These are phyloP conservation scores for Cladophialophora exuberans DNA, from an alignment of 2,329 filamentous ascomycete genomes.

Conservation along the genomic window DNA sequence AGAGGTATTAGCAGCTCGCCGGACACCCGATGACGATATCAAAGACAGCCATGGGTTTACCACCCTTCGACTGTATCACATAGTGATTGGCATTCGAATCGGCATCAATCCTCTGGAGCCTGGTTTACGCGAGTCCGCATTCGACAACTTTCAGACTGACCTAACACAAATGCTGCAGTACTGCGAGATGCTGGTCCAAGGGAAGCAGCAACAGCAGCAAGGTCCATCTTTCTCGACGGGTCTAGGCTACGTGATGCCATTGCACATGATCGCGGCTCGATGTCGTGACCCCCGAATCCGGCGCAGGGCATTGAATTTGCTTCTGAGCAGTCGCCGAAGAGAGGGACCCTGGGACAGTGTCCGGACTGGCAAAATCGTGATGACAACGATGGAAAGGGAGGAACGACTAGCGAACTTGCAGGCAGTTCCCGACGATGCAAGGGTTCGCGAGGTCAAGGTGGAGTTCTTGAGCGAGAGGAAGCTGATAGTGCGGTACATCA, in stretches of 20 bases:
- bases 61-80: constrained; percentile 18
- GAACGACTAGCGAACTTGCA: not conserved
- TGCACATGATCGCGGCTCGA: constrained; percentile 68
- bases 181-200: constrained; percentile 10
- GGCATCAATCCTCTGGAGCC: constrained; percentile 8
- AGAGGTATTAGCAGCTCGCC: constrained; percentile 7
- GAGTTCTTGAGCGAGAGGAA: constrained; percentile 11
- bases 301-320: constrained; percentile 64
- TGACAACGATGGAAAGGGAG: constrained; percentile 16
- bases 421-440: not conserved
- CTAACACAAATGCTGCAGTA: constrained; percentile 14
- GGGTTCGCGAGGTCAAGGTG: constrained; percentile 20
- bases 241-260: constrained; percentile 66
- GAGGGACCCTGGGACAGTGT: constrained; percentile 68
- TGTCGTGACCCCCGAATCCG: constrained; percentile 63
- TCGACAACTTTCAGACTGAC: constrained; percentile 10
- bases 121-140: constrained; percentile 6
- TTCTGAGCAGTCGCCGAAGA: constrained; percentile 59
- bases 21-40: not conserved
- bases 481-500: constrained; percentile 9
- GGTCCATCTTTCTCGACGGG: constrained; percentile 7
- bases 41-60: not conserved
- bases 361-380: constrained; percentile 12
- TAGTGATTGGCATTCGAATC: constrained; percentile 13
- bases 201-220: not conserved